Conservation (phyloP, 139 green algal genomes). For the Closterium sp. region DNA sequence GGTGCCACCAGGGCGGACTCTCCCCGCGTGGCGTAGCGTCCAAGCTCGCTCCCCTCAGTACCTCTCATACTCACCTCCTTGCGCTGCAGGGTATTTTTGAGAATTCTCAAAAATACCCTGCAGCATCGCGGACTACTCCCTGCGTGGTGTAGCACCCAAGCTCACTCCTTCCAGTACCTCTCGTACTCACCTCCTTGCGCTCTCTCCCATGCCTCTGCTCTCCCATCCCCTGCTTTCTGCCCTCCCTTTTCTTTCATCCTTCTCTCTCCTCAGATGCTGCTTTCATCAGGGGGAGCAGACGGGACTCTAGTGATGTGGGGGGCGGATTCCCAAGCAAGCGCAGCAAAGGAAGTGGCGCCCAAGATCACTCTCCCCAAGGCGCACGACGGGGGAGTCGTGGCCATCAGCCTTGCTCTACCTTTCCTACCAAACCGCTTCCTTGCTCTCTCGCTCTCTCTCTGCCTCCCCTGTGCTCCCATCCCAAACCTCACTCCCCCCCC, state of each 20-base stretch:
- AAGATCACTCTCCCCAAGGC: slow-evolving; percentile 28
- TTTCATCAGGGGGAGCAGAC: slow-evolving; percentile 26
- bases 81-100: too few species aligned
- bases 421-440: neutral
- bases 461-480: too few species aligned
- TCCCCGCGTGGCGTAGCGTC: too few species aligned
- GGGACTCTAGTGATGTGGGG: slow-evolving; percentile 20
- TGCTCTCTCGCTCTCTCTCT: neutral
- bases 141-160: too few species aligned
- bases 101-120: too few species aligned
- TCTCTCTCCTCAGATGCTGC: slow-evolving; percentile 1
- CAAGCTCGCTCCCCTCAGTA: too few species aligned
- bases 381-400: slow-evolving; percentile 33
- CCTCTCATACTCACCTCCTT: too few species aligned
- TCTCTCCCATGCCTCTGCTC: neutral
- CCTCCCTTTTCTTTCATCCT: too few species aligned
- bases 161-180: too few species aligned
- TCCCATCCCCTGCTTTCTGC: neutral
- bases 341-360: slow-evolving; percentile 1
- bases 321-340: neutral
- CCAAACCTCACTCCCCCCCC: neutral
- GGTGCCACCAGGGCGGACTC: too few species aligned
- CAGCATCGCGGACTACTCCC: too few species aligned
- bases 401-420: slow-evolving; percentile 16
- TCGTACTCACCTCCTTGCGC: too few species aligned